Evolutionary conservation across 2,329 filamentous ascomycete genomes (phyloP).

Genomic region (Aspergillus quadrilineatus): DNA sequence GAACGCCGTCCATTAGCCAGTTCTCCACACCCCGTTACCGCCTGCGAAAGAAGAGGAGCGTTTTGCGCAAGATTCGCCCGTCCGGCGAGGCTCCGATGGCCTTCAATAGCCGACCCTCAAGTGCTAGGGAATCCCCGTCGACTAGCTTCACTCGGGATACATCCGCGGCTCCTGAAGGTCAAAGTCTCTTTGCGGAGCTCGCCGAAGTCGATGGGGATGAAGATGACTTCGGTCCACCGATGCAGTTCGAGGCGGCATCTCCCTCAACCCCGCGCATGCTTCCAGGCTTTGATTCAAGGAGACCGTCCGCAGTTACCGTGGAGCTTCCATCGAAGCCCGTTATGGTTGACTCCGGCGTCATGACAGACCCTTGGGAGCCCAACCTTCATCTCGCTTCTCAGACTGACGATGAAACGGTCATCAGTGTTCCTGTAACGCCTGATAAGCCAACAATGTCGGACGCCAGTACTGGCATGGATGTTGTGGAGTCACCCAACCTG

Average conservation of each 20-base stretch:
- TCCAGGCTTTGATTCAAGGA: conserved; percentile 29
- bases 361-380: conserved; percentile 61
- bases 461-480: conserved; percentile 19
- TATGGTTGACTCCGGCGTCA: conserved; percentile 62
- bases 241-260: conserved; percentile 38
- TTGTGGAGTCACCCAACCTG: conserved; percentile 25
- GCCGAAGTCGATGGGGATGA: conserved; percentile 71
- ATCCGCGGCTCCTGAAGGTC: conserved; percentile 54
- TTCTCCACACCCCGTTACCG: conserved; percentile 68
- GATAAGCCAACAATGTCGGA: conserved; percentile 18
- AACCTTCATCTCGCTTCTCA: conserved; percentile 22
- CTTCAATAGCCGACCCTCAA: conserved; percentile 39
- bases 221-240: conserved; percentile 58
- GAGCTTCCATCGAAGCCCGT: conserved; percentile 26
- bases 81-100: conserved; percentile 47
- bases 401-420: conserved; percentile 21
- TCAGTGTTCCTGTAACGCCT: conserved; percentile 24
- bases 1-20: conserved; percentile 68
- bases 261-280: conserved; percentile 42
- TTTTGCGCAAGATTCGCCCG: conserved; percentile 57
- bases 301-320: conserved; percentile 32
- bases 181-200: conserved; percentile 89
- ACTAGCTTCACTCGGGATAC: conserved; percentile 49
- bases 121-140: conserved; percentile 53
- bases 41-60: conserved; percentile 66